Percentiles rank a stretch among this genome's conserved stretches.
Evolutionary conservation across 2,329 filamentous ascomycete species (phyloP).

Genomic region (Cladorrhinum sp.): DNA sequence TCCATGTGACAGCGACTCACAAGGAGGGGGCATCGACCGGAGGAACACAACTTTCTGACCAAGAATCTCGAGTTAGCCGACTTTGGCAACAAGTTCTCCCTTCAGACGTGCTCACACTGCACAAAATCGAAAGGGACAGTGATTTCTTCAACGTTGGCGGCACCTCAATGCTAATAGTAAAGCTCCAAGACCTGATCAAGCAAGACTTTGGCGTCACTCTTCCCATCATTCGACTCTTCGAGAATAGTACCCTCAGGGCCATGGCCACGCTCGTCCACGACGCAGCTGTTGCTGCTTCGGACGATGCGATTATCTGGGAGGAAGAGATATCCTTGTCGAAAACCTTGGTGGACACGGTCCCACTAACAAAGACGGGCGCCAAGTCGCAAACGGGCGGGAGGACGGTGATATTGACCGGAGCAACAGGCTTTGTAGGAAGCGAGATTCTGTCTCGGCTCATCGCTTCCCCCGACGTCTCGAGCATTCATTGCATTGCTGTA

Average conservation of each 20-base stretch:
- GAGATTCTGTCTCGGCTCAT: conserved; percentile 40
- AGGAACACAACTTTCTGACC: neutral
- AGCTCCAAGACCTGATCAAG: conserved; percentile 37
- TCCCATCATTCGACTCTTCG: conserved; percentile 37
- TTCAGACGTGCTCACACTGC: neutral
- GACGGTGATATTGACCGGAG: conserved; percentile 38
- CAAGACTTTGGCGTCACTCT: conserved; percentile 32
- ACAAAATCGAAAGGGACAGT: neutral
- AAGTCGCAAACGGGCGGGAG: neutral
- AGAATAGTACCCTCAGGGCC: conserved; percentile 34
- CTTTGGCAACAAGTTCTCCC: conserved; percentile 10
- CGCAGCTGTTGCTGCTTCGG: conserved; percentile 7
- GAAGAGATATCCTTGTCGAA: conserved; percentile 2
- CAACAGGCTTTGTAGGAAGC: conserved; percentile 40
- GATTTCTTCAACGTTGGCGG: conserved; percentile 41
- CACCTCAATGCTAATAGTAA: conserved; percentile 39
- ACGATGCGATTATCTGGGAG: neutral
- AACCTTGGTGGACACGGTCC: neutral
- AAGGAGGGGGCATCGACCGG: neutral
- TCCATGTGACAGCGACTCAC: neutral
- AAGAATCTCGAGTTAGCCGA: neutral
- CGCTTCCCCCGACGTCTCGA: conserved; percentile 29
- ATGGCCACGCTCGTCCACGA: conserved; percentile 37
- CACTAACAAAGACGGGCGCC: neutral
- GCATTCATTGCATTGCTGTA: conserved; percentile 45